Conservation (phyloP, 2,329 filamentous ascomycete genomes). For the Fonsecaea pedrosoi region DNA sequence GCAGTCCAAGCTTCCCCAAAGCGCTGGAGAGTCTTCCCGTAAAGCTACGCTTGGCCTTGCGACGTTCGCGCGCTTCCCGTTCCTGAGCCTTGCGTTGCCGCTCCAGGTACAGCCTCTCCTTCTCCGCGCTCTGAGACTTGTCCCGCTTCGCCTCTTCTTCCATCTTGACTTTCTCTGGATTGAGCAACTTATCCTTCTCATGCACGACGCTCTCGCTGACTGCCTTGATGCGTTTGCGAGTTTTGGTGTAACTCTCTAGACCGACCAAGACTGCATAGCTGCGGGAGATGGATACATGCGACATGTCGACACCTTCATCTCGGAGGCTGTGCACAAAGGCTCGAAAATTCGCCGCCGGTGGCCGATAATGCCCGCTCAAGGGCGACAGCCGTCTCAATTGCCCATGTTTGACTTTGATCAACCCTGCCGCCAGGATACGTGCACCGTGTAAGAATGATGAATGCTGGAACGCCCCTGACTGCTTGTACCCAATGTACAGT, state of each 20-base stretch:
- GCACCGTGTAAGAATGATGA: conserved; percentile 85
- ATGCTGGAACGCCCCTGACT: conserved; percentile 87
- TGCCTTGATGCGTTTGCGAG: conserved; percentile 68
- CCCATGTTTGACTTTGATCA: conserved; percentile 84
- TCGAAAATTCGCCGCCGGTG: conserved; percentile 79
- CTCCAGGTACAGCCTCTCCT: conserved; percentile 60
- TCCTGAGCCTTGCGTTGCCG: conserved; percentile 31
- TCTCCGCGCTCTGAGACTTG: conserved; percentile 67
- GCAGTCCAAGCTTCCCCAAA: conserved; percentile 17
- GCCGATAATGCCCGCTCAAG: conserved; percentile 48
- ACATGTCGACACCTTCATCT: conserved; percentile 78
- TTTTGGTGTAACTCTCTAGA: conserved; percentile 78
- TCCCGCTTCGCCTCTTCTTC: conserved; percentile 59
- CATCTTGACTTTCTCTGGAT: conserved; percentile 63
- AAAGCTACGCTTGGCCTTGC: conserved; percentile 19
- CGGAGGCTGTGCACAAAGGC: conserved; percentile 77
- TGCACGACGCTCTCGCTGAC: conserved; percentile 59
- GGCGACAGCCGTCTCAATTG: conserved; percentile 75
- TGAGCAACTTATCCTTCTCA: conserved; percentile 65
- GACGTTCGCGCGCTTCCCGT: conserved; percentile 17
- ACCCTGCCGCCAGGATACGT: conserved; percentile 79
- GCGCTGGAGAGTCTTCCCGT: conserved; percentile 24
- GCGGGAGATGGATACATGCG: conserved; percentile 76
- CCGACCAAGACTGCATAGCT: conserved; percentile 83
- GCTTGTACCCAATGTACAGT: conserved; percentile 88